These are phyloP conservation scores for Cyclaneusma minus DNA, from an alignment of 2,329 filamentous ascomycete genomes.

Conservation along the genomic window DNA sequence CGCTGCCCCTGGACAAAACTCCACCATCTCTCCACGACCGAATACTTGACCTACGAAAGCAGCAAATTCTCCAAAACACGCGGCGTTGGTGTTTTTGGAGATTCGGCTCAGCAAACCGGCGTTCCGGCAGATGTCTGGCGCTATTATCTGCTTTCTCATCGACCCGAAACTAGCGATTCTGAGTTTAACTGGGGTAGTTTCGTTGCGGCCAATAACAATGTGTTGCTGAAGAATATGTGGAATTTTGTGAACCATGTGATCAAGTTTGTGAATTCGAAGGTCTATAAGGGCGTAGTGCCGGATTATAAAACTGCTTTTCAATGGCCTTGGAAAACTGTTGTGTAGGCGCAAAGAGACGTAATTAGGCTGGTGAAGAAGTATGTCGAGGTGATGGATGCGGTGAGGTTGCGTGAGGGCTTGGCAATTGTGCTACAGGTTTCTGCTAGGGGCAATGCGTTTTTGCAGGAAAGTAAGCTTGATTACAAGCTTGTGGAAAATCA, in stretches of 20 bases:
- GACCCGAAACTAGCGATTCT: conserved; percentile 65
- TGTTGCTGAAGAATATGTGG: conserved; percentile 53
- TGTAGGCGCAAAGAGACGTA: conserved; percentile 32
- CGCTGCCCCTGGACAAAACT: conserved; percentile 73
- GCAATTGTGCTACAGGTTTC: conserved; percentile 47
- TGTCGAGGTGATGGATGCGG: conserved; percentile 46
- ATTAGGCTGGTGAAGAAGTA: conserved; percentile 48
- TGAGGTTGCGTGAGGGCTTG: conserved; percentile 51
- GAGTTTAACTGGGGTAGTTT: conserved; percentile 78
- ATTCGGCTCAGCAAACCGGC: conserved; percentile 72
- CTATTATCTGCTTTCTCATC: conserved; percentile 69
- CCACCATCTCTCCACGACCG: conserved; percentile 70
- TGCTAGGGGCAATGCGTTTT: conserved; percentile 35
- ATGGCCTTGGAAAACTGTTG: too few relatives aligned
- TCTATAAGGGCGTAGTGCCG: conserved; percentile 30
- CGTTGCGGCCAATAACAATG: conserved; percentile 68
- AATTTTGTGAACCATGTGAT: conserved; percentile 57
- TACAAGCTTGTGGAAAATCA: conserved; percentile 17
- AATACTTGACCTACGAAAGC: conserved; percentile 70
- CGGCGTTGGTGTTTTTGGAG: conserved; percentile 75
- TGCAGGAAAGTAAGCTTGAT: conserved; percentile 25
- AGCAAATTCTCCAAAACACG: conserved; percentile 83
- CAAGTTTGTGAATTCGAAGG: conserved; percentile 59
- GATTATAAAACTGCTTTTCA: too few relatives aligned
- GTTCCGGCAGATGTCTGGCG: conserved; percentile 75